Base-by-base conservation (phyloP, 1,284 basidiomycete genomes). In the Neolentinus lepideus region DNA sequence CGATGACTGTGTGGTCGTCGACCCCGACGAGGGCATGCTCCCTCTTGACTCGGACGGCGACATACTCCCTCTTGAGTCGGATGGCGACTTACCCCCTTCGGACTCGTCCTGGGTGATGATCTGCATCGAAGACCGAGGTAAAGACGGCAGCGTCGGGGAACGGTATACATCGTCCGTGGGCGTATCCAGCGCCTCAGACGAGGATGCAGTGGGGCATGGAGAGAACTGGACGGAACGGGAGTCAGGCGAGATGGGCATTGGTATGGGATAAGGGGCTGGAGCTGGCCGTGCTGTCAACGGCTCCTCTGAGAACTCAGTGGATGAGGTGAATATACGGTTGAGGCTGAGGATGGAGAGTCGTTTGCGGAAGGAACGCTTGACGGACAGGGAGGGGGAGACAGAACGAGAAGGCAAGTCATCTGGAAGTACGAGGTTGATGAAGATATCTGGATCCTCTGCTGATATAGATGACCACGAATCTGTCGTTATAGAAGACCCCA, bases 321-420 rank as follows among this genome's bases (percentile, higher is more conserved):
- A 50, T 3, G 27, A 26, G 8, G 51, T 33, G 51, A 52, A 52
- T 31, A 52, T 22, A 12, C 51, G 29, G 16, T 21, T 31, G 26
- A 52, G 26, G 33, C 33, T 52, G 51, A 31, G 51, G 11, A 33
- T 36, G 29, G 51, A 52, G 22, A 52, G 51, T 10, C 51, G 22
- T 21, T 26, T 29, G 21, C 51, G 24, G 51, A 52, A 31, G 19
- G 29, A 31, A 21, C 51, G 51, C 21, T 52, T 52, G 29, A 36
- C 16, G 29, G 26, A 36, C 4, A 36, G 51, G 24, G 22, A 16
- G 10, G 51, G 50, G 11, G 50, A 52, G 21, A 33, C 14, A 19
- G 51, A 19, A 12, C 51, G 51, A 24, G 47, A 6, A 14, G 22
- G 24, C 6, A 46, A 10, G 16, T 29, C 47, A 9, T 50, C 47